Conservation (phyloP, 1,139 yeast genomes). For the Hyphopichia khmerensis region DNA sequence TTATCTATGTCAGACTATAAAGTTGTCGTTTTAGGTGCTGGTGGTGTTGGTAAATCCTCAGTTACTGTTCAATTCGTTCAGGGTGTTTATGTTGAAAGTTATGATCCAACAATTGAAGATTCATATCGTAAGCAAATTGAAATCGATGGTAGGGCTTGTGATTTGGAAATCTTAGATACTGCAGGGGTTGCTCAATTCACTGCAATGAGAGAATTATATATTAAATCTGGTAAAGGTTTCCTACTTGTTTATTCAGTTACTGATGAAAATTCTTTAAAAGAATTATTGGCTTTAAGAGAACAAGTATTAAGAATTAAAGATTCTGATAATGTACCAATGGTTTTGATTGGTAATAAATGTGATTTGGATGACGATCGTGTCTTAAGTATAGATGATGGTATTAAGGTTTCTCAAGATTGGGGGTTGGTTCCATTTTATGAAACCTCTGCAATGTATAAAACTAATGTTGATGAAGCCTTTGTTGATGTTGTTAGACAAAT, state of each 20-base stretch:
- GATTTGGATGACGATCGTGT: slow-evolving; percentile 78
- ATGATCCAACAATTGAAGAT: slow-evolving; percentile 55
- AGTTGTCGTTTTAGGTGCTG: slow-evolving; percentile 52
- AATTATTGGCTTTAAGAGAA: slow-evolving; percentile 76
- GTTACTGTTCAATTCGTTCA: slow-evolving; percentile 53
- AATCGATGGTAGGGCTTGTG: slow-evolving; percentile 89
- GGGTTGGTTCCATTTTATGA: slow-evolving; percentile 90
- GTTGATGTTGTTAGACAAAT: slow-evolving; percentile 87
- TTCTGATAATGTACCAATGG: slow-evolving; percentile 75
- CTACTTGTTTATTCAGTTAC: slow-evolving; percentile 87
- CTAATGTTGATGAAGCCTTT: slow-evolving; percentile 89
- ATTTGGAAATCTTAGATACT: slow-evolving; percentile 61
- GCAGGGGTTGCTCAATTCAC: slow-evolving; percentile 56
- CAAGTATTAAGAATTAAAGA: slow-evolving; percentile 91
- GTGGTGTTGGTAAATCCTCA: slow-evolving; percentile 54
- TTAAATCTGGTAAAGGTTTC: slow-evolving; percentile 84
- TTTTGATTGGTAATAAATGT: slow-evolving; percentile 84
- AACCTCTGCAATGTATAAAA: slow-evolving; percentile 88
- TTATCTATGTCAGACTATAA: slow-evolving; percentile 32
- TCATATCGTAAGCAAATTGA: slow-evolving; percentile 90
- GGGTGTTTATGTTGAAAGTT: slow-evolving; percentile 52
- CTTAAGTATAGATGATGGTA: slow-evolving; percentile 77
- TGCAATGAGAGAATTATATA: slow-evolving; percentile 68
- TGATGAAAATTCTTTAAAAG: slow-evolving; percentile 80
- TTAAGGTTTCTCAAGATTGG: slow-evolving; percentile 79